A percentile compares a stretch with the other conserved stretches of the same genome.
Evolutionary conservation across 345 rosid genomes (phyloP).

Genomic region (Euphorbia pulcherrima): DNA sequence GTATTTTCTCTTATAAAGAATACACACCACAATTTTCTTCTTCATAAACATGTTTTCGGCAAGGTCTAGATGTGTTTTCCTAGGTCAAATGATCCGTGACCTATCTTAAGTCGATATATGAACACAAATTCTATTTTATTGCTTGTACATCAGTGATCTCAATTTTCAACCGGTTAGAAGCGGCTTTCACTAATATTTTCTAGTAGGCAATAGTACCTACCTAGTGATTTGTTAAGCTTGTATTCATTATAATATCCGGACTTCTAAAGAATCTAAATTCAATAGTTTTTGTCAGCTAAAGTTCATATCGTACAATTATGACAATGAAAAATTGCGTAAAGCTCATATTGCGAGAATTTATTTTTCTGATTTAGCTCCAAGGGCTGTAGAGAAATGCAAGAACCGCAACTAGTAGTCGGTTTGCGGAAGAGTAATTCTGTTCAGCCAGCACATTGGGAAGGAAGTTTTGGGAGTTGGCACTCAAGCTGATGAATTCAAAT

Average conservation of each 20-base stretch:
- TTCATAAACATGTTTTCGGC: background rate
- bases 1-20: no score
- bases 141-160: no score
- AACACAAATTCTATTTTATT: no score
- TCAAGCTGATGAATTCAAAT: background rate
- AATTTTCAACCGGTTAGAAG: background rate
- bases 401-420: conserved; percentile 35
- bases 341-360: background rate
- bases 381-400: conserved; percentile 60
- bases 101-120: no score
- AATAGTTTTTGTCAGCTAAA: background rate
- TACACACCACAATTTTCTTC: no score
- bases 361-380: conserved; percentile 46
- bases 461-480: conserved; percentile 7
- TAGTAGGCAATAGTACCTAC: no score
- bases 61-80: background rate
- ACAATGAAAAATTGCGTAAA: background rate
- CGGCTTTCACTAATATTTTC: no score
- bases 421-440: conserved; percentile 17
- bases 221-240: no score
- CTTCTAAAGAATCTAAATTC: no score
- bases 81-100: background rate
- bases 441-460: conserved; percentile 24
- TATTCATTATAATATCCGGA: no score
- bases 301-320: conserved; percentile 5